Conservation (phyloP, 371 early-diverging fungal species). For the Choanephora cucurbitarum region DNA sequence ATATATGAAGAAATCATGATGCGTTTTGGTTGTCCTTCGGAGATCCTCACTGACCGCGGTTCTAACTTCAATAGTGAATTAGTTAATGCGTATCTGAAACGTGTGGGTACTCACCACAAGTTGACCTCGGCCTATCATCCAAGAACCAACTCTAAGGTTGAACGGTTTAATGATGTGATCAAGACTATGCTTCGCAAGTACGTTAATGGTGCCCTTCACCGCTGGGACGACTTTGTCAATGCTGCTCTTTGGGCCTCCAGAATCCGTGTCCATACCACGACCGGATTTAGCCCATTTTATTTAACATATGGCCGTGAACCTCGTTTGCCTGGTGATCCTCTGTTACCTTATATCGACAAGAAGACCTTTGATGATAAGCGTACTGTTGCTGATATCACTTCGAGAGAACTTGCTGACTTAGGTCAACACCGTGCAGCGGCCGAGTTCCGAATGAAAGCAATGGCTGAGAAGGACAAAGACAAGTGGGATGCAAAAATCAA, state of each 20-base stretch:
- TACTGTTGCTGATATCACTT: conserved; percentile 8
- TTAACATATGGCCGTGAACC: no score
- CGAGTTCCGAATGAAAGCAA: conserved; percentile 7
- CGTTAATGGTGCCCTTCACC: no score
- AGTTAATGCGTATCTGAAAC: not conserved
- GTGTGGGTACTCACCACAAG: conserved; percentile 10
- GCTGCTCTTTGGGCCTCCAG: no score
- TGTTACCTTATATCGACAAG: no score
- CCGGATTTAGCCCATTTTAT: no score
- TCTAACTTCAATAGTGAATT: conserved; percentile 30
- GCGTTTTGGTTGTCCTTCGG: conserved; percentile 30
- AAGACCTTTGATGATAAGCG: not conserved
- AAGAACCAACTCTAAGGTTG: conserved; percentile 18
- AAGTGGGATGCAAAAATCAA: conserved; percentile 21
- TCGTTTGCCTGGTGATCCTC: no score
- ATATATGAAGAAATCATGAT: conserved; percentile 9
- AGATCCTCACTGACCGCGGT: conserved; percentile 44
- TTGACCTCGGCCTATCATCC: conserved; percentile 26
- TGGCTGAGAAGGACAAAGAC: conserved; percentile 19
- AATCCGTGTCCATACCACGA: no score
- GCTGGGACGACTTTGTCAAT: no score
- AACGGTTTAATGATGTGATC: conserved; percentile 15
- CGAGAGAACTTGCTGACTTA: conserved; percentile 1
- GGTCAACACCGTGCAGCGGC: conserved; percentile 19
- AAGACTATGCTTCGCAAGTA: no score